phyloP scores from a whole-genome alignment of 257 asterid genomes.

The Solanum bukasovii region DNA sequence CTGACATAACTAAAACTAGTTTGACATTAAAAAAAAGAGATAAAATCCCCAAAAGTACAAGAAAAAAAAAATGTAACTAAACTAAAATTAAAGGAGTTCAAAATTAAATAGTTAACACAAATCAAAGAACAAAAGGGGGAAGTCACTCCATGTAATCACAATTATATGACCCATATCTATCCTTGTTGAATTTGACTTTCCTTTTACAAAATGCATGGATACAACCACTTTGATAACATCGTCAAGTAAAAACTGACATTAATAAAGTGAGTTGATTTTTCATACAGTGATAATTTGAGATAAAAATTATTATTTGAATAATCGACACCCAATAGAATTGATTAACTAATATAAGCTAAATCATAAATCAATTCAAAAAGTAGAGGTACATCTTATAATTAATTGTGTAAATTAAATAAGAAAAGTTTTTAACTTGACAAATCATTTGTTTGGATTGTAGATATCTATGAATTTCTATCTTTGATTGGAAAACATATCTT shows the following conservation, averaged over 20 bases:
- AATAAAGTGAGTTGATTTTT: too few species aligned
- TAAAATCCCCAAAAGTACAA: too few species aligned
- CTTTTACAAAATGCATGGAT: too few species aligned
- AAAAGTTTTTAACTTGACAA: neutral
- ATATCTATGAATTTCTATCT: neutral
- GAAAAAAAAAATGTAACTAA: neutral
- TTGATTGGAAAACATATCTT: neutral
- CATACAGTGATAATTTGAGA: neutral
- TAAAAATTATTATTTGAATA: too few species aligned
- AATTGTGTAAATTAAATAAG: neutral
- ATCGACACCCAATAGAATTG: neutral
- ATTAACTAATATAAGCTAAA: neutral
- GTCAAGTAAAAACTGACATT: neutral
- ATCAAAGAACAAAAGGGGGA: neutral
- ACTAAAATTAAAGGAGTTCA: too few species aligned
- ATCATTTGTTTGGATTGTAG: neutral
- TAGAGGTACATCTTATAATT: neutral
- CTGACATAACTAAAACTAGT: neutral
- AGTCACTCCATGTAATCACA: neutral
- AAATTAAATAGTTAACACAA: too few species aligned
- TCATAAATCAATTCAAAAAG: neutral
- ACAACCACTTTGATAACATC: neutral
- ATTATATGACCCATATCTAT: neutral
- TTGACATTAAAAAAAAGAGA: neutral
- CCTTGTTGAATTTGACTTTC: neutral